Conservation (phyloP, 2,329 filamentous ascomycete genomes). For the Neofusicoccum ribis region DNA sequence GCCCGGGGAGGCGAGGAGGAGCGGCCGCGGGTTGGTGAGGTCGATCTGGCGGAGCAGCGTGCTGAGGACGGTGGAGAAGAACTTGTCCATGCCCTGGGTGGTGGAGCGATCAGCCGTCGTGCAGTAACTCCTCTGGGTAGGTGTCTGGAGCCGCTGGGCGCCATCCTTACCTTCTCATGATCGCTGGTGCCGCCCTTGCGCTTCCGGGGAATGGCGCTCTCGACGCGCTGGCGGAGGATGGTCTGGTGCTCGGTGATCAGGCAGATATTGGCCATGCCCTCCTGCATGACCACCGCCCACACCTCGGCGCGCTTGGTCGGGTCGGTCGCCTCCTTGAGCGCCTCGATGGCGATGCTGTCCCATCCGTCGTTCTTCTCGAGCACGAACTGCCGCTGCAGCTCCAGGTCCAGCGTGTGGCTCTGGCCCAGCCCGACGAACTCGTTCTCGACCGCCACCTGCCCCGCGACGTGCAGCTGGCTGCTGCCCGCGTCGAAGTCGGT, state of each 20-base stretch:
- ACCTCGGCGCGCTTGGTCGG: constrained; percentile 78
- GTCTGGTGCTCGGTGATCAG: constrained; percentile 80
- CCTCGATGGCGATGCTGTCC: constrained; percentile 83
- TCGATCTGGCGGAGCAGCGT: constrained; percentile 79
- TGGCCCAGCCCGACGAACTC: constrained; percentile 66
- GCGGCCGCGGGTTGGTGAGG: constrained; percentile 65
- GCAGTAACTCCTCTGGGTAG: not conserved
- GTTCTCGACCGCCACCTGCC: constrained; percentile 66
- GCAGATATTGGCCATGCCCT: constrained; percentile 80
- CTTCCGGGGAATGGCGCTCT: constrained; percentile 68
- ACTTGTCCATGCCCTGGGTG: constrained; percentile 62
- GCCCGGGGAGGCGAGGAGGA: constrained; percentile 85
- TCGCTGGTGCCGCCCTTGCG: constrained; percentile 60
- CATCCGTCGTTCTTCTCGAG: constrained; percentile 81
- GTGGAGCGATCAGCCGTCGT: not conserved
- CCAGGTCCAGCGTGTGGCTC: constrained; percentile 76
- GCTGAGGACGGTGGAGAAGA: constrained; percentile 75
- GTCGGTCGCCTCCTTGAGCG: constrained; percentile 75
- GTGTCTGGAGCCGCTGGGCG: not conserved
- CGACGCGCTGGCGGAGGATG: constrained; percentile 68
- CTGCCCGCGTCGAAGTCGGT: constrained; percentile 70
- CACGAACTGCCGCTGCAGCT: constrained; percentile 83
- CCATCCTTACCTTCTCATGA: constrained; percentile 56
- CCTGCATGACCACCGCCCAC: constrained; percentile 91
- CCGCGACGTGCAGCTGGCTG: constrained; percentile 67